Evolutionary conservation across 2,329 filamentous ascomycete species (phyloP).

Genomic region (Diaporthe sp.): DNA sequence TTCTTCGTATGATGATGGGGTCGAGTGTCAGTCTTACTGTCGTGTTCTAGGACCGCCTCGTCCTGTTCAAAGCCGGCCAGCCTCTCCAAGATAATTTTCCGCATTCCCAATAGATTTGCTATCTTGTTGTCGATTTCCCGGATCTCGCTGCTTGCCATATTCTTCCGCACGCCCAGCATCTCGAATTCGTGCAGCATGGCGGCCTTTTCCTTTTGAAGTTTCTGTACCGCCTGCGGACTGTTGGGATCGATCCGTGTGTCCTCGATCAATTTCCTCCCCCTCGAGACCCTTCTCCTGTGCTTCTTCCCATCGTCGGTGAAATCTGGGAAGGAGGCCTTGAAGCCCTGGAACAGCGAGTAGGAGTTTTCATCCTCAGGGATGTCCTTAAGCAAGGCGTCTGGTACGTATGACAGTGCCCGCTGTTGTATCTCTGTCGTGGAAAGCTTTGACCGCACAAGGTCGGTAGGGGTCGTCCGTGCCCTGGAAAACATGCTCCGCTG

Average conservation of each 20-base stretch:
- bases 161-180: conserved; percentile 92
- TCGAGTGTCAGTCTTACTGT: conserved; percentile 71
- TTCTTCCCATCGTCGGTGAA: conserved; percentile 78
- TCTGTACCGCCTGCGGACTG: conserved; percentile 76
- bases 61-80: conserved; percentile 90
- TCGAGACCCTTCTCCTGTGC: conserved; percentile 78
- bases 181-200: conserved; percentile 88
- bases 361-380: conserved; percentile 88
- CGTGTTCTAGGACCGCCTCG: conserved; percentile 90
- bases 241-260: conserved; percentile 70
- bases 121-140: conserved; percentile 98
- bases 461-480: conserved; percentile 90
- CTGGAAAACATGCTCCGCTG: conserved; percentile 94
- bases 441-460: conserved; percentile 91
- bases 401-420: conserved; percentile 87
- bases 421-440: conserved; percentile 95
- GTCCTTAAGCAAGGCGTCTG: conserved; percentile 90
- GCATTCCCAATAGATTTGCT: conserved; percentile 91
- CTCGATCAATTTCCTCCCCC: conserved; percentile 82
- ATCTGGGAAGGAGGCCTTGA: conserved; percentile 88
- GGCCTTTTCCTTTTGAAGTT: conserved; percentile 84
- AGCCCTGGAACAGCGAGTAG: conserved; percentile 97
- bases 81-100: conserved; percentile 89
- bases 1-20: not conserved
- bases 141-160: conserved; percentile 97